Conservation (phyloP, 345 rosid species). For the Atalantia buxifolia region DNA sequence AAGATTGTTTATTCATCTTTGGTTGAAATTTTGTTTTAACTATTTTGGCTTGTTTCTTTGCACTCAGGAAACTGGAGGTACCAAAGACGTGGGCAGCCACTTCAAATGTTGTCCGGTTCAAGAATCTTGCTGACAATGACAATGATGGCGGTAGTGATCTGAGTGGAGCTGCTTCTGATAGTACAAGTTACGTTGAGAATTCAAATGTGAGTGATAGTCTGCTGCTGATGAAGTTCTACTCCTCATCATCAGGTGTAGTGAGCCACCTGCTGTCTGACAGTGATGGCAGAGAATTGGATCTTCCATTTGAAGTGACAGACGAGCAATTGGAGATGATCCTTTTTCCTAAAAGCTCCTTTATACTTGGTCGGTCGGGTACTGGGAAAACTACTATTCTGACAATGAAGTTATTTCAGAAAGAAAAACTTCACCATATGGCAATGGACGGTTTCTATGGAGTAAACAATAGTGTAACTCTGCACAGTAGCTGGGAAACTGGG, state of each 20-base stretch:
- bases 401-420: conserved; percentile 41
- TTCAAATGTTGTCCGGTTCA: conserved; percentile 2
- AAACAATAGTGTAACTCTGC: background rate
- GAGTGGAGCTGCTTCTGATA: conserved; percentile 10
- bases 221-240: conserved; percentile 51
- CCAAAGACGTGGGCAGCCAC: conserved; percentile 11
- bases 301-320: conserved; percentile 50
- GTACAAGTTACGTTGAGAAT: conserved; percentile 27
- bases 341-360: conserved; percentile 39
- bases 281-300: conserved; percentile 37
- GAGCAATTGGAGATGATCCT: conserved; percentile 38
- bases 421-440: conserved; percentile 30
- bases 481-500: background rate
- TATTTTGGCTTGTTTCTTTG: background rate
- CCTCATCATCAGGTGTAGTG: conserved; percentile 31
- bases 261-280: conserved; percentile 36
- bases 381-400: conserved; percentile 59
- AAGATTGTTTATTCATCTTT: background rate
- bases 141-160: conserved; percentile 14
- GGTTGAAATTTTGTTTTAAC: background rate
- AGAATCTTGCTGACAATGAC: conserved; percentile 6
- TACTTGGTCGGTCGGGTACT: conserved; percentile 56
- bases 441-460: conserved; percentile 18
- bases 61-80: conserved; percentile 38
- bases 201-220: conserved; percentile 48